Conservation (phyloP, 768 basidiomycete species). For the Exidia glandulosa region DNA sequence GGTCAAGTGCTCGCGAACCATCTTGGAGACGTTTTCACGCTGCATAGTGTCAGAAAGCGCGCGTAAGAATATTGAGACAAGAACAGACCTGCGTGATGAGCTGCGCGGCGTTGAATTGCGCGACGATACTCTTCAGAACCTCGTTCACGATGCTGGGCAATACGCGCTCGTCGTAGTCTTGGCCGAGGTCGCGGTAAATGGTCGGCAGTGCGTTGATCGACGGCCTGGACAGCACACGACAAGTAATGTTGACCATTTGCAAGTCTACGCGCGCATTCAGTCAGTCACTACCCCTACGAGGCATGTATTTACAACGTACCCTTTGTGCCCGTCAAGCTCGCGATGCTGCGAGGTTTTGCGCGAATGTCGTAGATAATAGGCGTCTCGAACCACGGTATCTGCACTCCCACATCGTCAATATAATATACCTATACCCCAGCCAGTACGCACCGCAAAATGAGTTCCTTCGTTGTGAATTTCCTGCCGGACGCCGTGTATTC, state of each 20-base stretch:
- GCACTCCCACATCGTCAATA: constrained; percentile 1
- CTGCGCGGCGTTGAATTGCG: constrained; percentile 98
- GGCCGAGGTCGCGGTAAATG: constrained; percentile 91
- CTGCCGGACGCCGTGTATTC: constrained; percentile 71
- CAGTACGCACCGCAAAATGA: constrained; percentile 63
- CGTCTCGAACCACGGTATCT: constrained; percentile 97
- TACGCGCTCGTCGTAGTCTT: constrained; percentile 95
- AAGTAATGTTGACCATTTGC: constrained; percentile 95
- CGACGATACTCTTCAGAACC: constrained; percentile 95
- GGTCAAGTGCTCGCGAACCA: constrained; percentile 89
- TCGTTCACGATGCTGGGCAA: constrained; percentile 95
- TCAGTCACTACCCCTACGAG: too few relatives aligned
- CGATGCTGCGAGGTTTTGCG: constrained; percentile 93
- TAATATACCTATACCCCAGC: not conserved
- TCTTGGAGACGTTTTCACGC: constrained; percentile 64
- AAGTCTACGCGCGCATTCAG: constrained; percentile 61
- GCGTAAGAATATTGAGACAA: not conserved
- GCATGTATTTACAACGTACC: constrained; percentile 31
- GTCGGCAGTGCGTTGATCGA: constrained; percentile 64
- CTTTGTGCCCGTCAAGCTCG: constrained; percentile 96
- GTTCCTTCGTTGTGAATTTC: constrained; percentile 91
- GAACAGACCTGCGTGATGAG: constrained; percentile 69
- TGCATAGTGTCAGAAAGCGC: too few relatives aligned
- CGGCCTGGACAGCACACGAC: constrained; percentile 93
- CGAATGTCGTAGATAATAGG: constrained; percentile 96